Evolutionary conservation across 148 eudicot genomes (phyloP).

Genomic region (Bassia scoparia): DNA sequence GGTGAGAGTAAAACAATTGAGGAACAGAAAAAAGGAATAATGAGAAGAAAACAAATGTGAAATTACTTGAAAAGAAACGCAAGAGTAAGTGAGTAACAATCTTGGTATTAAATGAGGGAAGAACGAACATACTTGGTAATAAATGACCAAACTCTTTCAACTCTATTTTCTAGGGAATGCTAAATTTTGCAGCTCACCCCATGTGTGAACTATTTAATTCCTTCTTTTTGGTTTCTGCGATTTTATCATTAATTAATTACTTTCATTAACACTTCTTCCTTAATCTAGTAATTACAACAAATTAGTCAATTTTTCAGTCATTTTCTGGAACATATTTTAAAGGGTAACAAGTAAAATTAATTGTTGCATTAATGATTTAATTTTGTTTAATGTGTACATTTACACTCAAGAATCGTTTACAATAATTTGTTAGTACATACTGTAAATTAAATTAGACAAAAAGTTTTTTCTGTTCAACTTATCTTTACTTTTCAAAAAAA

Average conservation of each 20-base stretch:
- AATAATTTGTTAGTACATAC: too few relatives aligned
- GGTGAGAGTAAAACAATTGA: background rate
- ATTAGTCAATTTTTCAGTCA: too few relatives aligned
- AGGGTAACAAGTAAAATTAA: too few relatives aligned
- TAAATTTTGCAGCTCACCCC: conserved; percentile 6
- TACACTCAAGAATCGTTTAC: too few relatives aligned
- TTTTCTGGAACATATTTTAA: too few relatives aligned
- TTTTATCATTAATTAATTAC: background rate
- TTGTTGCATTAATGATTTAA: too few relatives aligned
- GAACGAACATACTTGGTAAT: background rate
- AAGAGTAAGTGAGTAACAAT: conserved; percentile 5
- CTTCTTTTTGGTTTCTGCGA: background rate
- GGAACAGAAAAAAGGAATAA: background rate
- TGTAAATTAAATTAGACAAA: too few relatives aligned
- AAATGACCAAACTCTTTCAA: background rate
- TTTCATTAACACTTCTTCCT: too few relatives aligned
- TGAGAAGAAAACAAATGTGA: background rate
- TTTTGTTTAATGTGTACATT: too few relatives aligned
- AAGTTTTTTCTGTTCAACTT: too few relatives aligned
- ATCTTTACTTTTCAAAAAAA: too few relatives aligned
- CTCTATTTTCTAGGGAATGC: background rate
- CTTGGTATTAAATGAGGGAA: background rate
- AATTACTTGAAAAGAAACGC: background rate
- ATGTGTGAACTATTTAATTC: conserved; percentile 13
- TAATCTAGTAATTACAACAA: too few relatives aligned